These are phyloP conservation scores for Plantago rigida DNA, from an alignment of 305 asterid genomes.

Conservation along the genomic window DNA sequence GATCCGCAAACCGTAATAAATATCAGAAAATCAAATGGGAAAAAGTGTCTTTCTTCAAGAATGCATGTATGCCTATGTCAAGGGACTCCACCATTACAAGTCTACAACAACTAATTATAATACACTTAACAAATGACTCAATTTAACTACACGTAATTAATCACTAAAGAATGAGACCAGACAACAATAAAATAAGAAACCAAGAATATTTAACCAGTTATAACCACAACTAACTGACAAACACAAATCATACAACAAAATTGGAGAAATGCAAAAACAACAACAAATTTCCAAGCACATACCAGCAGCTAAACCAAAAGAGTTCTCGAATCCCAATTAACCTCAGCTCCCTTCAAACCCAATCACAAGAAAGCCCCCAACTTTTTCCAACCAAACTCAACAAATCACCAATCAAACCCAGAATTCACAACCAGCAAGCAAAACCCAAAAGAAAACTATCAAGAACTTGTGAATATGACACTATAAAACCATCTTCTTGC, in stretches of 20 bases:
- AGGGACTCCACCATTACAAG: neutral
- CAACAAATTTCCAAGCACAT: neutral
- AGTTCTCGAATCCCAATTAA: too few species aligned
- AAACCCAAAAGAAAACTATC: neutral
- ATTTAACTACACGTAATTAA: neutral
- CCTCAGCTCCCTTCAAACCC: neutral
- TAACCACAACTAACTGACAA: neutral
- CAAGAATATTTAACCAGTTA: neutral
- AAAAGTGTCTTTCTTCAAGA: slow-evolving; percentile 3
- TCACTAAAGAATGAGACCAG: slow-evolving; percentile 4
- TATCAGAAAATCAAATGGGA: slow-evolving; percentile 7
- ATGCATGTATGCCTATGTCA: slow-evolving; percentile 5
- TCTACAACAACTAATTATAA: slow-evolving; percentile 21
- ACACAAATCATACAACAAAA: neutral
- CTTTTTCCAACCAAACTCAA: neutral
- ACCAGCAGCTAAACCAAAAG: too few species aligned
- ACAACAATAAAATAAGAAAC: neutral
- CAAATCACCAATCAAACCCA: neutral
- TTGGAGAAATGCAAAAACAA: neutral
- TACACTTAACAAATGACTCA: slow-evolving; percentile 2
- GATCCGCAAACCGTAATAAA: slow-evolving; percentile 10
- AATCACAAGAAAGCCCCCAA: too few species aligned
- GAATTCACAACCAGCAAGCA: neutral
- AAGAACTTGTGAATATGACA: neutral
- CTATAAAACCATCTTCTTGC: neutral